Base-by-base conservation (phyloP, 805 yeast species). In the Wickerhamomyces pijperi region DNA sequence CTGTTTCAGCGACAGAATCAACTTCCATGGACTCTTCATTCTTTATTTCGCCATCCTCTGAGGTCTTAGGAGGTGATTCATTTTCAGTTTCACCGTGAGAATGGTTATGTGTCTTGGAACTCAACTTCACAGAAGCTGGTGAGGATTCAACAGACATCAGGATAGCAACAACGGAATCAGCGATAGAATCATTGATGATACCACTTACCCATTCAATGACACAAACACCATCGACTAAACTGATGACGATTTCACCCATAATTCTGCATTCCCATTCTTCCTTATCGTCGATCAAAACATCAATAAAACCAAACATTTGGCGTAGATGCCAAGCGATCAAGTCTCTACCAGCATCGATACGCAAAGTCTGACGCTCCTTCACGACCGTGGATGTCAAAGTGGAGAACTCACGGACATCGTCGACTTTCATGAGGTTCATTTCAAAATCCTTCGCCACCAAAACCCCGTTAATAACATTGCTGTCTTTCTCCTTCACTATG, bases 241-340 rank as follows among this genome's bases (percentile, higher is more conserved):
- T 74, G 49, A 71, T 68, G 43, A 56, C 70, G 29, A 82, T 70
- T 31, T 72, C 73, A 42, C 74, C 76, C 87, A 82, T 79, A n/a
- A 82, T 67, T 41, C 59, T 67, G 28, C 76, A 60, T 18, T 69
- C 69, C 42, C 70, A 64, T 43, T 65, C 72, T 17, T 73, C 65
- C 48, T 48, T 43, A 39, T 74, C 78, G 46, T 78, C 86, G 38
- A 66, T 67, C 3, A 76, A 40, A 2, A 84, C 72, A 35, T 79
- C 77, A 4, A 87, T 72, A 51, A 69, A 74, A 2, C 97, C 97
- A 68, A 90, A 92, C 98, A 92, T 92, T 55, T 88, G 97, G 42
- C 80, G 75, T 41, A 92, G 70, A 55, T 92, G 97, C 87, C 94
- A 92, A 43, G 74, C 71, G 43, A 92, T 75, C 41, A 92, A 66